Evolutionary conservation across 2,329 filamentous ascomycete genomes (phyloP).

Genomic region (Botrytis hyacinthi): DNA sequence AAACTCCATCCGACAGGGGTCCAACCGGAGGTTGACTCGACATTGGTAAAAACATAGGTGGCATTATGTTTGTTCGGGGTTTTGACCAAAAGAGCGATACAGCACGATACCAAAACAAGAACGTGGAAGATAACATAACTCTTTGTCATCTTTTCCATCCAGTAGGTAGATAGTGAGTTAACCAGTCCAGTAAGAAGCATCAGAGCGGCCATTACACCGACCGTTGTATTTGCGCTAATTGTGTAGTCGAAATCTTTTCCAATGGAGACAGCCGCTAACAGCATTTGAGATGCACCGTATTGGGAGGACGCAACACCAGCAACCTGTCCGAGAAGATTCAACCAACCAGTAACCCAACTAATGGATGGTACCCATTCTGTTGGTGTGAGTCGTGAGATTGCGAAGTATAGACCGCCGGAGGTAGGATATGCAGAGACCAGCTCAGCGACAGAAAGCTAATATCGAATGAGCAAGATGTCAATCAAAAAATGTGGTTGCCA

Average conservation of each 20-base stretch:
- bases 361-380: slow-evolving; percentile 48
- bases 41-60: slow-evolving; percentile 54
- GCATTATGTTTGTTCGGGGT: slow-evolving; percentile 51
- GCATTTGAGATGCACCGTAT: slow-evolving; percentile 56
- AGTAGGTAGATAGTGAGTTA: slow-evolving; percentile 55
- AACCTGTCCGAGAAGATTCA: slow-evolving; percentile 51
- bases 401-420: slow-evolving; percentile 55
- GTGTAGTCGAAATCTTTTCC: slow-evolving; percentile 47
- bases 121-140: slow-evolving; percentile 58
- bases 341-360: slow-evolving; percentile 49
- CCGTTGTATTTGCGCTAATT: slow-evolving; percentile 47
- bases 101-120: slow-evolving; percentile 49
- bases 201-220: slow-evolving; percentile 55
- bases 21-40: slow-evolving; percentile 53
- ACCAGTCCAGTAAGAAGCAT: slow-evolving; percentile 51
- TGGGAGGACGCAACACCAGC: slow-evolving; percentile 54
- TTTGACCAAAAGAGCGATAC: slow-evolving; percentile 50
- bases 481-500: not conserved
- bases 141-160: slow-evolving; percentile 58
- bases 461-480: not conserved
- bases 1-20: slow-evolving; percentile 53
- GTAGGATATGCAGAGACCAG: slow-evolving; percentile 46
- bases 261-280: slow-evolving; percentile 55
- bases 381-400: slow-evolving; percentile 53
- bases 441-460: slow-evolving; percentile 41